Base-by-base conservation (phyloP, 257 asterid species). In the Ligustrum vulgare region DNA sequence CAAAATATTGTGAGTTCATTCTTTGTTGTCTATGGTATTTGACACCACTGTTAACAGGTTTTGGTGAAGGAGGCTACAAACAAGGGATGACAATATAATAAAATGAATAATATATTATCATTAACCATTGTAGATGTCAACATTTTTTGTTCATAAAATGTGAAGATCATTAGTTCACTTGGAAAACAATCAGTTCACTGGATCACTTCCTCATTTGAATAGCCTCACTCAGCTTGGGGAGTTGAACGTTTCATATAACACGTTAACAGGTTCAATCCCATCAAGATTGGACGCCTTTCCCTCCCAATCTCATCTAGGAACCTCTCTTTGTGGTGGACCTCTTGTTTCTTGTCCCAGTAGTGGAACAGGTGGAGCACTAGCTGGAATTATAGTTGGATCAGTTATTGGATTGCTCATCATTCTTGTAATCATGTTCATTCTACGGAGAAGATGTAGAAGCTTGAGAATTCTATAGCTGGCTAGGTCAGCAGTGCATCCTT, bases 321-420 rank as follows among this genome's bases (percentile, higher is more conserved):
- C 84, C 73, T 82, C 83, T 7, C 86, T 91, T 4, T 87, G 94
- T 51, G 91, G 86, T 2, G 47, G 39, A 2, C 85, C 89, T 70
- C 86, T 85, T 28, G 22, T 3, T 71, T 62, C 89, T 6, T 89
- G 96, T 32, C 56, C 85, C 63, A 67, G 75, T 51, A 66, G 28
- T 5, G 58, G 72, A n/a, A 69, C 94, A 0, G 73, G 60, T 16
- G 90, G 90, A 54, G 90, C 88, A 67, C 82, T 89, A 37, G 96
- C 91, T 2, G 93, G 96, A 64, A 89, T 91, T 36, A 86, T 75
- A 9, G 58, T 83, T 2, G 93, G 90, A 62, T 86, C 92, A 34
- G 12, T 58, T 16, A 3, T 80, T 1, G 80, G 79, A 5, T 15
- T 84, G 0, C 13, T 87, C 22, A 15, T 84, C 35, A 56, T 79